A percentile compares a stretch with the other conserved stretches of the same genome.
These are phyloP conservation scores for Phialophora expanda DNA, from an alignment of 2,329 filamentous ascomycete species.

Conservation along the genomic window DNA sequence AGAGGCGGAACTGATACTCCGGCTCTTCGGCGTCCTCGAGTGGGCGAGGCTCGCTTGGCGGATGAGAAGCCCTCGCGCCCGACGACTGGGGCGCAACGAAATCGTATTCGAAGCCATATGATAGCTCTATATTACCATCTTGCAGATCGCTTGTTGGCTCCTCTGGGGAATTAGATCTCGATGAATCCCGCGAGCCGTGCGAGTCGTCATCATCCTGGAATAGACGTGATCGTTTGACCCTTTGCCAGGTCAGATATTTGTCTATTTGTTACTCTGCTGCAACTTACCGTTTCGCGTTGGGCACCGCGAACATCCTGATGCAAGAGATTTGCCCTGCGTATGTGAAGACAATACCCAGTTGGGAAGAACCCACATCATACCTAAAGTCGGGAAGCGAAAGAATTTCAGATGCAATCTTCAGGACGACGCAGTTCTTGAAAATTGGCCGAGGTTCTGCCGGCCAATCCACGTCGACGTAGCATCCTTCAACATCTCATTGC, in stretches of 20 bases:
- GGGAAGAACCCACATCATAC: background rate
- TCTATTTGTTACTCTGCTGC: background rate
- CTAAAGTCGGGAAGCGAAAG: background rate
- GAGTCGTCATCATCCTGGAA: constrained; percentile 22
- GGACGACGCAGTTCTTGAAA: background rate
- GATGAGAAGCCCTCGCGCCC: background rate
- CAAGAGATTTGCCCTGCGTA: background rate
- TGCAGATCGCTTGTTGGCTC: background rate
- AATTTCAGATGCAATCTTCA: background rate
- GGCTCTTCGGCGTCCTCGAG: constrained; percentile 22
- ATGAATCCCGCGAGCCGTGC: constrained; percentile 11
- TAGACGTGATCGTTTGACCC: constrained; percentile 27
- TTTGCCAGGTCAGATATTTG: constrained; percentile 6
- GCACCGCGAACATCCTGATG: constrained; percentile 30
- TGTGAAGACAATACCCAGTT: background rate
- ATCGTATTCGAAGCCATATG: constrained; percentile 39
- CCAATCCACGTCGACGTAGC: background rate
- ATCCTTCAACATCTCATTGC: background rate
- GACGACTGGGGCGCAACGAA: constrained; percentile 27
- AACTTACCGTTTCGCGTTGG: constrained; percentile 33
- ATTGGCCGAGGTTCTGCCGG: constrained; percentile 1
- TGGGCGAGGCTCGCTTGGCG: constrained; percentile 2
- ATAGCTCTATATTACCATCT: background rate
- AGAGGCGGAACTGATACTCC: constrained; percentile 37
- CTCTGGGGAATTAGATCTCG: constrained; percentile 18